Evolutionary conservation across 345 rosid species (phyloP), one percentile per base, ranked within the genome.

Genomic region (Balakata baccata): DNA sequence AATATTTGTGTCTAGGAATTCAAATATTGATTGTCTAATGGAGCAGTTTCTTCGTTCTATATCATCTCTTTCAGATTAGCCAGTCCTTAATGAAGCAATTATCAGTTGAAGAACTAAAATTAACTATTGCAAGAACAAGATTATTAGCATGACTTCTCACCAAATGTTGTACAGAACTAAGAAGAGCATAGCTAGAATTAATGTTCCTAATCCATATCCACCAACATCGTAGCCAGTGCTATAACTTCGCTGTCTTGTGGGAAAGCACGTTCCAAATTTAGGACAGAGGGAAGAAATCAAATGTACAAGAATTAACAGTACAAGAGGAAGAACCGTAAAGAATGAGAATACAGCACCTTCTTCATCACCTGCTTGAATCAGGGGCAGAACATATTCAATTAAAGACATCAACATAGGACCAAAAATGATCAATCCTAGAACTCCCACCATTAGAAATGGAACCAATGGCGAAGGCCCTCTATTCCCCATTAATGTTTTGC

Each of bases 391-490:
- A 50, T 16, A 69, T 16, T 71, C 82, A 20, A 68, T 5, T 5
- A 77, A 25, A 4, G 84, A 62, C 68, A 74, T 34, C 13, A 84
- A 0, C 20, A 60, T 57, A 6, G 84, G 81, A 65, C 77, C 77
- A 23, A 73, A 70, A 59, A 82, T 56, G 58, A 81, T 4, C 72
- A 82, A 11, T 7, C 91, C 84, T 6, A 81, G 39, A 5, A 66
- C 78, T 61, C 86, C 91, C 68, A 85, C 87, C 68, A 84, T 51
- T 9, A 84, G 70, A 57, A 38, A 79, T 6, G 89, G 91, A 0
- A 82, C 84, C 22, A 85, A 7, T 49, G 89, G 89, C 6, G 90
- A 87, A 25, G 89, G 90, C 41, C 87, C 86, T 52, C 65, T 76
- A 34, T n/a, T 75, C 57, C 70, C 29, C 77, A 73, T 73, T 60